These are phyloP conservation scores for Lactifluus subvellereus DNA, from an alignment of 768 basidiomycete species.

Conservation along the genomic window DNA sequence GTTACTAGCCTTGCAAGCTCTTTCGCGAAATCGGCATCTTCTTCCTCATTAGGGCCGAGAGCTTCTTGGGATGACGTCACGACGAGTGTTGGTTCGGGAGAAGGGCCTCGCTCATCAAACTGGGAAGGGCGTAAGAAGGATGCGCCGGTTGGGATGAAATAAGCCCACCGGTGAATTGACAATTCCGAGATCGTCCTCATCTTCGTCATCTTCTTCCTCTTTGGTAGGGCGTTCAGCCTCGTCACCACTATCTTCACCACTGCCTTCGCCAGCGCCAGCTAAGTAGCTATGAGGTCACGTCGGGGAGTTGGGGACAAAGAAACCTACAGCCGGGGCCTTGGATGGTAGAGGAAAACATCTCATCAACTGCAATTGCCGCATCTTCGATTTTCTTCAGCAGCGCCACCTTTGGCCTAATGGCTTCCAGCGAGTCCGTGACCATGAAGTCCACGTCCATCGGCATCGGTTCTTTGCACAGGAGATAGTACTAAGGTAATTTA, in stretches of 20 bases:
- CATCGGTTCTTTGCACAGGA: constrained; percentile 81
- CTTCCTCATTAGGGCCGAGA: constrained; percentile 81
- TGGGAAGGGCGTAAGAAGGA: constrained; percentile 26
- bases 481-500: constrained; percentile 54
- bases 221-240: constrained; percentile 40
- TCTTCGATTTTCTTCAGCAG: constrained; percentile 74
- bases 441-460: constrained; percentile 99
- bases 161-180: constrained; percentile 50
- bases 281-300: constrained; percentile 19
- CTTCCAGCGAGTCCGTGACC: constrained; percentile 90
- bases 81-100: constrained; percentile 70
- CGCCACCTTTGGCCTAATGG: constrained; percentile 76
- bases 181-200: constrained; percentile 42
- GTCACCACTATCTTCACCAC: constrained; percentile 50
- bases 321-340: constrained; percentile 53
- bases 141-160: background rate
- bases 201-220: constrained; percentile 66
- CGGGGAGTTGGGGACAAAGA: background rate
- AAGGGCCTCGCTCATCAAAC: constrained; percentile 66
- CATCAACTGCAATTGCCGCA: constrained; percentile 84
- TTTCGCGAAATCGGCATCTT: constrained; percentile 89
- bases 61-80: constrained; percentile 66
- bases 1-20: constrained; percentile 95
- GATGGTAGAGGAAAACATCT: constrained; percentile 68
- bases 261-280: constrained; percentile 42